Base-by-base conservation (phyloP, 108 stramenopile species). In the Stephanodiscus triporus region DNA sequence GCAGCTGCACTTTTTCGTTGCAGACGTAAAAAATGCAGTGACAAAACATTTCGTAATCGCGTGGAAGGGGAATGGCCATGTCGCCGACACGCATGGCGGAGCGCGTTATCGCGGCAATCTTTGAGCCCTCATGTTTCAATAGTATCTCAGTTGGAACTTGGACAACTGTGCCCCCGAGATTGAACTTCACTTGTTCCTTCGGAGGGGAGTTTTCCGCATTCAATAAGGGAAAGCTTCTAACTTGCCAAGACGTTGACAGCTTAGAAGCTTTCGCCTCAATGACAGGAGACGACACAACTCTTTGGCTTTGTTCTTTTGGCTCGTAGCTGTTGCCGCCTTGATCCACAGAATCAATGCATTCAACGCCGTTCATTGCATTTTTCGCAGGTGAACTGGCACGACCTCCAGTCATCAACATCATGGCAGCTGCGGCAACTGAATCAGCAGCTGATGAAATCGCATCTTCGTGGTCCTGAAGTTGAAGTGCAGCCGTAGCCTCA, bases 1-100 rank as follows among this genome's bases (percentile, higher is more conserved):
- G 69, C 19, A 70, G 36, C 27, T 57, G 42, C 27, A 55, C 69
- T 1, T 70, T 45, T 55, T 42, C 38, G 29, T 70, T 70, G 9
- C 69, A 38, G 56, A 70, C 2, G 37, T 55, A 70, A 30, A 42
- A 55, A 7, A 70, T 26, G 45, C 69, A 70, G 37, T 55, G 17
- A 42, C 42, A 59, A 56, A 70, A 70, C 57, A 70, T 9, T n/a
- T 70, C 69, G 37, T 38, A 53, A 37, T 70, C 57, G 23, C 57
- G 55, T 43, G 69, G 51, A 9, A 70, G 16, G 37, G 69, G 57
- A 42, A 70, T 70, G 22, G 69, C 57, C 38, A 59, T 56, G 22
- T 59, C 69, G 27, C 55, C 57, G 32, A 53, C 56, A 16, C 43
- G 43, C 37, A 70, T 70, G 69, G 69, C 51, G 34, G 54, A 34